Evolutionary conservation across 2,329 filamentous ascomycete genomes (phyloP), one percentile per base, ranked within the genome.

Genomic region (Microthyrium microscopicum): DNA sequence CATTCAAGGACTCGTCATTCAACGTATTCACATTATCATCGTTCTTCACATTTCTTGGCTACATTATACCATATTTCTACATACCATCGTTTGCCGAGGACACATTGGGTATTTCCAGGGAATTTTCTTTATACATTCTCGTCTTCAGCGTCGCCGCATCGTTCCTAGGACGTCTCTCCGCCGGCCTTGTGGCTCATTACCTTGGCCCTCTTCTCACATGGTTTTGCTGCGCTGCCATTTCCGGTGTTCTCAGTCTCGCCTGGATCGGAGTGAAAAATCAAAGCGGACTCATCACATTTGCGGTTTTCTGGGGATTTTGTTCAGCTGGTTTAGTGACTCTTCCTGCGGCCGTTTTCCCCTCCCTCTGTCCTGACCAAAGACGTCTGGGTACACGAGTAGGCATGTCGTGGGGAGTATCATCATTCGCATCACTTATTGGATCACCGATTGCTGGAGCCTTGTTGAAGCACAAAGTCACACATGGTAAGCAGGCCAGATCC

Each of bases 61-160:
- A 55, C 29, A 55, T 52, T 5, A 43, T 53, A 1, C 51, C 51
- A 1, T 55, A 53, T 32, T 54, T 54, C 30, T 55, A 53, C 34
- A 52, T 31, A 7, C 29, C 29, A 9, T 31, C 29, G 7, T 31
- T 31, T 21, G 29, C 29, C 8, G 15, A 31, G 29, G 19, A 20
- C 15, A 11, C 9, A 9, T 12, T 25, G 9, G 22, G 22, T 9
- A n/a, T n/a, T n/a, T n/a, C n/a, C n/a, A n/a, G n/a, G n/a, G n/a
- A n/a, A n/a, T n/a, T n/a, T n/a, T n/a, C 42, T 2, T 25, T 53
- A 35, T 51, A 53, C 25, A 52, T 45, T 42, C 43, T 54, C 4
- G 45, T 54, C 3, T 44, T 50, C 22, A 43, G 41, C 3, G 42
- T 55, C 3, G 49, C 49, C 5, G 50, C 39, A 1, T 53, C 49